Evolutionary conservation across 2,329 filamentous ascomycete species (phyloP), one percentile per base, ranked within the genome.

Genomic region (Alternaria triticimaculans): DNA sequence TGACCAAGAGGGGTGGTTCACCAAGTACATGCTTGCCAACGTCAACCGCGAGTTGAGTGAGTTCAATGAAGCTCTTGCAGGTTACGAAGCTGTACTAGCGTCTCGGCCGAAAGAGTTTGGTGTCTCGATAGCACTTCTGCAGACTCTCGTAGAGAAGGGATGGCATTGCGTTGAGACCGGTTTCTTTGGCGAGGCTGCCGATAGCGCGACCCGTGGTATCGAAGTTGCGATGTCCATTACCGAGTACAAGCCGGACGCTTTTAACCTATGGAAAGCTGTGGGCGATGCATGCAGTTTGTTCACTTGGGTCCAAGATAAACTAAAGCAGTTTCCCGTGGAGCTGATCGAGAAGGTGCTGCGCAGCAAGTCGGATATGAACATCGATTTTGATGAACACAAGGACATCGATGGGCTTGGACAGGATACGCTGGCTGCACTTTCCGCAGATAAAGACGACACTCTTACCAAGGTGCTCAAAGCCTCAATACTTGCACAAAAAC

Each of bases 11-110:
- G 91, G 88, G 10, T 99, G 96, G 96, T 99, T 97, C 78, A 94
- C 94, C 8, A 93, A 93, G 76, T 97, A 97, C 79, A 96, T 99
- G 90, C 87, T 98, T 64, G 94, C 93, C 44, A 98, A 99, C 73
- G 92, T 99, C 58, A 93, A 94, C 78, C 89, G 94, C 58, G 95
- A 98, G 76, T 85, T 98, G 51, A 94, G 93, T n/a, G 90, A 96
- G 45, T 97, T 91, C 72, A 92, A 97, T 63, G 89, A 92, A 58
- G 92, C 96, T 0, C 92, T 97, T 62, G 78, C 83, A 25, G 87
- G 93, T 6, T 97, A 98, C 74, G 87, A 88, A 70, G 83, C 87
- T 11, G 93, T 98, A 8, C 85, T 97, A 51, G 81, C 84, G 21
- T 84, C 86, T 11, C 89, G 90, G 18, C 87, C 90, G 0, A 83